These are phyloP conservation scores for Kwoniella shandongensis DNA, from an alignment of 768 basidiomycete genomes.

Conservation along the genomic window DNA sequence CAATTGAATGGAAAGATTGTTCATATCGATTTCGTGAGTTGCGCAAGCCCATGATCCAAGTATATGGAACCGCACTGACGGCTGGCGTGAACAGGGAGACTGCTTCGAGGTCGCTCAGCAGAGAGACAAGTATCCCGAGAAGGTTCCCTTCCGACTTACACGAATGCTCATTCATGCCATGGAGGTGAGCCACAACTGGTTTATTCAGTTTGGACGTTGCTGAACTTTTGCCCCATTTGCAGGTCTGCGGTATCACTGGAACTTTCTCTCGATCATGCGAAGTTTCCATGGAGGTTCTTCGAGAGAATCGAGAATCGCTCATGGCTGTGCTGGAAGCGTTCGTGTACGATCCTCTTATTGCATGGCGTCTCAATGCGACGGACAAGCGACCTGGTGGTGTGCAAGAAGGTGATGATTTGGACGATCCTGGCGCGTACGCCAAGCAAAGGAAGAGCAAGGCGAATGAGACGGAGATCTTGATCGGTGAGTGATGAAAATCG, in stretches of 20 bases:
- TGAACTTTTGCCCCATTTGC: slow-evolving; percentile 2
- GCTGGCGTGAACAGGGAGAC: slow-evolving; percentile 63
- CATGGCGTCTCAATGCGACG: slow-evolving; percentile 81
- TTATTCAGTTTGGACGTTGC: too few species aligned
- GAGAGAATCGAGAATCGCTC: slow-evolving; percentile 96
- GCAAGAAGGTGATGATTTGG: slow-evolving; percentile 61
- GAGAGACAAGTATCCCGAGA: slow-evolving; percentile 98
- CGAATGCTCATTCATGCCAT: slow-evolving; percentile 98
- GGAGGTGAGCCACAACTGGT: slow-evolving; percentile 78
- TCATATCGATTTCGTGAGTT: slow-evolving; percentile 62
- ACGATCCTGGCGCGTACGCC: slow-evolving; percentile 43
- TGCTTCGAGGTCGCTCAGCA: slow-evolving; percentile 99
- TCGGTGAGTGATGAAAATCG: slow-evolving; percentile 60
- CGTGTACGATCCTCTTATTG: slow-evolving; percentile 96
- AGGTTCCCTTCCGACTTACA: slow-evolving; percentile 95
- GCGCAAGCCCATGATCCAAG: not conserved
- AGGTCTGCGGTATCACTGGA: slow-evolving; percentile 98
- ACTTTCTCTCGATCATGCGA: slow-evolving; percentile 95
- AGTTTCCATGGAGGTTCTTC: slow-evolving; percentile 93
- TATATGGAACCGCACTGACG: too few species aligned
- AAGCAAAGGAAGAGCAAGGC: slow-evolving; percentile 79
- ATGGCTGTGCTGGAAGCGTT: slow-evolving; percentile 99
- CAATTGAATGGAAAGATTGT: slow-evolving; percentile 90
- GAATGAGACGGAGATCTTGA: slow-evolving; percentile 91
- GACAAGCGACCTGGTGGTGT: slow-evolving; percentile 69